phyloP scores from a whole-genome alignment of 192 early-diverging fungal species.

The Ambispora gerdemannii region DNA sequence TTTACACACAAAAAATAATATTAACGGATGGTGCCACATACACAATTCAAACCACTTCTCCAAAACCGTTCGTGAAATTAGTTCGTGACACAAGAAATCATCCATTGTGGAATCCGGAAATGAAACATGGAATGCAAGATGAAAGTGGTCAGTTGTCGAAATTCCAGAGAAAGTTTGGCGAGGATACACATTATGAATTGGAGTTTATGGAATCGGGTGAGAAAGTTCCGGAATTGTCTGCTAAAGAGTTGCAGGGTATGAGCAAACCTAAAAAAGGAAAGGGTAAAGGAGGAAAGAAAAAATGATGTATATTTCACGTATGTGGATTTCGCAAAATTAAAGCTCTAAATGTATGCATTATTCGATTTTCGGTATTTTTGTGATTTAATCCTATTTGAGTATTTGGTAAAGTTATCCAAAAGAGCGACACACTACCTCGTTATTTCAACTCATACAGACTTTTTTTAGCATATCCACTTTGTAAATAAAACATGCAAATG shows the following conservation, averaged over 20 bases:
- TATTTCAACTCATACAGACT: too few relatives aligned
- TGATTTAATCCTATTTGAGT: too few relatives aligned
- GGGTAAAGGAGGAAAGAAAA: too few relatives aligned
- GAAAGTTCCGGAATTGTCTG: constrained; percentile 33
- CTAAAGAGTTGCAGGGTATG: constrained; percentile 37
- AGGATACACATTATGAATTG: constrained; percentile 53
- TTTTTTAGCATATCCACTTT: too few relatives aligned
- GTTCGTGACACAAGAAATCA: constrained; percentile 93
- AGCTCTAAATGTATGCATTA: too few relatives aligned
- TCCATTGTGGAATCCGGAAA: constrained; percentile 85
- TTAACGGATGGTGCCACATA: constrained; percentile 89
- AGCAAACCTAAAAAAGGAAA: constrained; percentile 24
- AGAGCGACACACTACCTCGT: too few relatives aligned
- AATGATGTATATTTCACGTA: too few relatives aligned
- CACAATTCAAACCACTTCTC: constrained; percentile 77
- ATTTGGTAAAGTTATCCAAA: too few relatives aligned
- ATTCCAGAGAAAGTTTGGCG: constrained; percentile 79
- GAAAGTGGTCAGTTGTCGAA: constrained; percentile 75
- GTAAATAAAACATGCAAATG: too few relatives aligned
- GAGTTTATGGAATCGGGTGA: constrained; percentile 48
- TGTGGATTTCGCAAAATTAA: too few relatives aligned
- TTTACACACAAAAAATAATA: constrained; percentile 81
- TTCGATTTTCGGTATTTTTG: too few relatives aligned
- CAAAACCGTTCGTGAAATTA: constrained; percentile 77
- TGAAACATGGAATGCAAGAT: constrained; percentile 59